Conservation (phyloP, 345 rosid genomes). For the Crucihimalaya himalaica region DNA sequence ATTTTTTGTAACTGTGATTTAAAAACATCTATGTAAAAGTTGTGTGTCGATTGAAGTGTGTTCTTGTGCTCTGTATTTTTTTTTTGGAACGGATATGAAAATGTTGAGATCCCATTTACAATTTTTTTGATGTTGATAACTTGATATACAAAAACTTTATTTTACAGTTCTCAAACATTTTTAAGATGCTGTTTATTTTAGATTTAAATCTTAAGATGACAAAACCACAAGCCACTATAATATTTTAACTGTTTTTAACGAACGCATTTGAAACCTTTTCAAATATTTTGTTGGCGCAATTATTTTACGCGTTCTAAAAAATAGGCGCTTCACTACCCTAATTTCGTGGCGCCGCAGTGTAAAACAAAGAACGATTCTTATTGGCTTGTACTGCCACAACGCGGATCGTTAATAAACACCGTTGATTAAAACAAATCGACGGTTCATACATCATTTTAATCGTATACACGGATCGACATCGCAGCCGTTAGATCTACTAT, state of each 20-base stretch:
- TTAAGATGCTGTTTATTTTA: no score
- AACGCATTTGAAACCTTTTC: not conserved
- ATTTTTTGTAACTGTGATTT: not conserved
- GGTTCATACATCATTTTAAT: not conserved
- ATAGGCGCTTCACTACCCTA: conserved; percentile 13
- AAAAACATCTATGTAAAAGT: not conserved
- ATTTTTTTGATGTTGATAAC: no score
- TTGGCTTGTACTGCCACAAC: conserved; percentile 10
- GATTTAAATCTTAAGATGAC: no score
- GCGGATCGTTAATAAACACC: not conserved
- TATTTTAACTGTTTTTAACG: no score
- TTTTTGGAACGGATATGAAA: no score
- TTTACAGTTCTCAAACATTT: no score
- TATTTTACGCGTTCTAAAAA: not conserved
- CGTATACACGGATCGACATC: conserved; percentile 19
- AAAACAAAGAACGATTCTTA: not conserved
- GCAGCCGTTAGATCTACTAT: conserved; percentile 31
- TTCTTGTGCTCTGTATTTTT: no score
- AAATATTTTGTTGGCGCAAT: conserved; percentile 22
- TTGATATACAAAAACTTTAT: no score
- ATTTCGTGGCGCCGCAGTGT: conserved; percentile 14
- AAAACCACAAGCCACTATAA: no score
- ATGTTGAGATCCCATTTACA: no score
- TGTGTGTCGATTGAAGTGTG: not conserved
- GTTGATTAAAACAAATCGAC: conserved; percentile 28